phyloP scores from a whole-genome alignment of 139 green algal genomes.

The Desmodesmus armatus region DNA sequence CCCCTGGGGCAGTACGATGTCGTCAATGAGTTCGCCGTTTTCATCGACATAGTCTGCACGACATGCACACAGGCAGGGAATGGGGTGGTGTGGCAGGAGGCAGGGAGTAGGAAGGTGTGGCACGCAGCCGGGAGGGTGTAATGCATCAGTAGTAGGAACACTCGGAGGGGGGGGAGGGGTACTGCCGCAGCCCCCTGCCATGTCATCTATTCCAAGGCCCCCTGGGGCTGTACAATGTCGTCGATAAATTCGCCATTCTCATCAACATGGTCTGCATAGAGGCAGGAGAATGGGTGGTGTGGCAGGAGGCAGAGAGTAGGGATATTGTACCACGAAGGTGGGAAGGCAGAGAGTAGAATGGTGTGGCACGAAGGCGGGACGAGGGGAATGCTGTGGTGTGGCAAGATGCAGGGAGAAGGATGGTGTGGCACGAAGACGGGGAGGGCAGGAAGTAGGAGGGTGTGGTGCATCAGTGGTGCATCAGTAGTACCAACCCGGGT shows the following conservation, averaged over 20 bases:
- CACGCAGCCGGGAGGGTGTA: too few relatives aligned
- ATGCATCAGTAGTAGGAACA: too few relatives aligned
- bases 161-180: too few relatives aligned
- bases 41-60: too few relatives aligned
- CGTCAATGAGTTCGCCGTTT: too few relatives aligned
- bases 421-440: background rate
- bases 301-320: background rate
- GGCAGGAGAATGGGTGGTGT: background rate
- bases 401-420: background rate
- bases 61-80: too few relatives aligned
- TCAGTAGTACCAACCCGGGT: too few relatives aligned
- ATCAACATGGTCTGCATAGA: conserved; percentile 48
- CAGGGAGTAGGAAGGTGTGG: background rate
- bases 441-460: too few relatives aligned
- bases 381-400: too few relatives aligned
- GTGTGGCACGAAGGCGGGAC: too few relatives aligned
- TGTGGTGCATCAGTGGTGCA: too few relatives aligned
- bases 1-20: background rate
- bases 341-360: background rate
- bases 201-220: background rate
- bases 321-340: background rate
- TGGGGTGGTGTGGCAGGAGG: too few relatives aligned
- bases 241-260: conserved; percentile 16
- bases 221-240: conserved; percentile 18
- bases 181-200: background rate